Conservation (phyloP, 2,329 filamentous ascomycete species). For the Venturia pyrina region DNA sequence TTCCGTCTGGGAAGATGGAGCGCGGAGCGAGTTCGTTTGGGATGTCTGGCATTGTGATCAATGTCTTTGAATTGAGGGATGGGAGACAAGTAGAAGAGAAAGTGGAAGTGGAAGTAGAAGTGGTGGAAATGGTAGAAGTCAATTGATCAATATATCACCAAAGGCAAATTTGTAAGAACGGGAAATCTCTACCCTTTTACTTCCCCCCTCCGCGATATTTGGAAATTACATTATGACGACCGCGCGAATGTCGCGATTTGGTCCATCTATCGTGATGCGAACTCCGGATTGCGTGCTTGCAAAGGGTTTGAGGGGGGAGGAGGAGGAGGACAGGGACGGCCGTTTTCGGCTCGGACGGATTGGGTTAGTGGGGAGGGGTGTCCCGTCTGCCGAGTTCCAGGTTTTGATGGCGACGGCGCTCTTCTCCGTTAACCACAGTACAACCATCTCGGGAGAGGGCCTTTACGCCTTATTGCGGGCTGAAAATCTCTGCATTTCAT, state of each 20-base stretch:
- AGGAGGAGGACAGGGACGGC: neutral
- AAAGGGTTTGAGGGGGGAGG: neutral
- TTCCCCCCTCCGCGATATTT: too few relatives aligned
- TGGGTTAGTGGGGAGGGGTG: neutral
- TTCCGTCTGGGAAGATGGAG: conserved; percentile 9
- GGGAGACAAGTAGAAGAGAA: neutral
- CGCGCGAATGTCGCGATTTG: neutral
- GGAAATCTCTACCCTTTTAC: too few relatives aligned
- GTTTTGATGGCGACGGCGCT: neutral
- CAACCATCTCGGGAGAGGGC: neutral
- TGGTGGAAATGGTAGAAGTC: too few relatives aligned
- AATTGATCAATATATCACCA: too few relatives aligned
- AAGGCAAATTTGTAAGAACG: too few relatives aligned
- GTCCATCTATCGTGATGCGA: neutral
- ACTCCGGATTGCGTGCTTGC: neutral
- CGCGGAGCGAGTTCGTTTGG: conserved; percentile 4
- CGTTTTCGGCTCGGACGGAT: neutral
- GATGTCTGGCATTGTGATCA: conserved; percentile 5
- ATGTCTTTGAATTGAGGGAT: neutral
- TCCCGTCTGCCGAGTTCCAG: neutral
- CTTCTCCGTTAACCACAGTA: neutral
- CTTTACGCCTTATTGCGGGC: neutral
- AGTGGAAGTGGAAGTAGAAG: neutral
- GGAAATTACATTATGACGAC: neutral
- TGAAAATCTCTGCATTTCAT: too few relatives aligned